Base-by-base conservation (phyloP, 768 basidiomycete species). In the Phaffia tasmanica region DNA sequence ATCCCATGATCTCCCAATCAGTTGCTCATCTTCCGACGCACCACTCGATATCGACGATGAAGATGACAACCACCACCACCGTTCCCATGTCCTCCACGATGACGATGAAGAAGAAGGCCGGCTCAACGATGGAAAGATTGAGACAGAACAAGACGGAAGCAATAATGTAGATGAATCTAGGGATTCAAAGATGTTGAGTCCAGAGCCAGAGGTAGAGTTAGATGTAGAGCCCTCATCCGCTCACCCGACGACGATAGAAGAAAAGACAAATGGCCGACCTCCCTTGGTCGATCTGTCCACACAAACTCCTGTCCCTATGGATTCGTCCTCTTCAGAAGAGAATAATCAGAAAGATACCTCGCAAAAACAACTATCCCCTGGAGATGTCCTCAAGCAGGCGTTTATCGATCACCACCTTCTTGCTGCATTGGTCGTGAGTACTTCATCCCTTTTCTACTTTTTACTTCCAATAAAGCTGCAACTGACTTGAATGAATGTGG, bases 351-450 rank as follows among this genome's bases (percentile, higher is more conserved):
- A 32, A 18, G 49, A 35, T 32, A 53, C 53, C 23, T 18, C 29
- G 57, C 4, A 51, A 53, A 30, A 70, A 56, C 48, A 71, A 0
- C 70, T 75, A 1, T 71, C 78, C 8, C 73, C 78, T 14, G 93
- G 93, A 0, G 89, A 93, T 72, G 79, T 81, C 69, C 80, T 95
- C 69, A 99, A 98, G 76, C 80, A 81, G 65, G 79, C 82, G 57
- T 89, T 91, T 73, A 75, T 93, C 71, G 82, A 92, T 21, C 79
- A 85, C 29, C 82, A 84, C 62, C 82, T 97, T 1, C 76, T 92
- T 51, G 79, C 83, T 0, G 86, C 85, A 1, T 79, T 97, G 69
- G 79, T 98, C 71, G 92, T 92, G 69, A 72, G 87, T 78, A 2
- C 8, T 8, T 57, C 56, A 18, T 27, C 29, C 29, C 19, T 58